These are phyloP conservation scores for Botryotinia calthae DNA, from an alignment of 2,329 filamentous ascomycete species.

Conservation along the genomic window DNA sequence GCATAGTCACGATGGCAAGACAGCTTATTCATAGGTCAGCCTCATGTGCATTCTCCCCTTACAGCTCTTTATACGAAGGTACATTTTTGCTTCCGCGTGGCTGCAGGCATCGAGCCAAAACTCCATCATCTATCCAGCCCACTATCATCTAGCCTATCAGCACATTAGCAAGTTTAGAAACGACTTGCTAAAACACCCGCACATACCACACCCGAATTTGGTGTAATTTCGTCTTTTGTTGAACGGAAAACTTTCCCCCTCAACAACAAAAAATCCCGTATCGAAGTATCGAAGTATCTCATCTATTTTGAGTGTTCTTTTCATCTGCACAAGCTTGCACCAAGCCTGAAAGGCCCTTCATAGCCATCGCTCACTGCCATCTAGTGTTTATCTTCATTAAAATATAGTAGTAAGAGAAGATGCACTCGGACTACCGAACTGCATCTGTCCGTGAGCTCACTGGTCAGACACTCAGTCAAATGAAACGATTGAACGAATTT, in stretches of 20 bases:
- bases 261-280: neutral
- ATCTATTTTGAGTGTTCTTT: neutral
- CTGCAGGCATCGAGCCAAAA: slow-evolving; percentile 19
- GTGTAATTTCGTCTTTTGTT: slow-evolving; percentile 14
- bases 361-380: neutral
- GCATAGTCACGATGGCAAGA: slow-evolving; percentile 23
- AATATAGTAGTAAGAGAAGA: slow-evolving; percentile 6
- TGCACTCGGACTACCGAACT: slow-evolving; percentile 32
- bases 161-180: slow-evolving; percentile 1
- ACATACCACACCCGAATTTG: slow-evolving; percentile 15
- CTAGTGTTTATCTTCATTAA: neutral
- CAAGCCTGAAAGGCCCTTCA: neutral
- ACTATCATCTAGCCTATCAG: neutral
- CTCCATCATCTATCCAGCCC: slow-evolving; percentile 15
- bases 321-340: slow-evolving; percentile 1
- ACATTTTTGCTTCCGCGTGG: slow-evolving; percentile 21
- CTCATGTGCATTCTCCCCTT: slow-evolving; percentile 20
- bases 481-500: slow-evolving; percentile 28
- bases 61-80: slow-evolving; percentile 20
- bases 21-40: slow-evolving; percentile 22
- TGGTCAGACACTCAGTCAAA: slow-evolving; percentile 31
- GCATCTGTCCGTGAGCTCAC: slow-evolving; percentile 34
- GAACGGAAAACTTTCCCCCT: neutral
- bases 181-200: slow-evolving; percentile 6
- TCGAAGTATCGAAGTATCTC: neutral